Percentiles rank a stretch among this genome's conserved stretches.
Conservation (phyloP, 495 filamentous ascomycete species). For the Xylaria castorea region DNA sequence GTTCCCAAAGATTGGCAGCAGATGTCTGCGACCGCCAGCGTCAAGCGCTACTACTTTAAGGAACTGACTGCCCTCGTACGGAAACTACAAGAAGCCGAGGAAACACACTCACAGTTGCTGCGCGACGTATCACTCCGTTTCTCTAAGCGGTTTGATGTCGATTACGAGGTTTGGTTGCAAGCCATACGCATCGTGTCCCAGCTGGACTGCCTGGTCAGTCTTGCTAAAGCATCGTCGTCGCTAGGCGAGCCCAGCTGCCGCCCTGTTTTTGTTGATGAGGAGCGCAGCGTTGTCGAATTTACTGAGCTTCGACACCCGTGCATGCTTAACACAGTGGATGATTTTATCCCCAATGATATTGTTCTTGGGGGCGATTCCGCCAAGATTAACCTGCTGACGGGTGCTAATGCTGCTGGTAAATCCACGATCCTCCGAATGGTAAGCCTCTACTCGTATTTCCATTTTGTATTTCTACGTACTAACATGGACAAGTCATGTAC, state of each 20-base stretch:
- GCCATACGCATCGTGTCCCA: conserved; percentile 88
- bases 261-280: conserved; percentile 81
- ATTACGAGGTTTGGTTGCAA: conserved; percentile 86
- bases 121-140: conserved; percentile 86
- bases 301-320: conserved; percentile 93
- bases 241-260: conserved; percentile 89
- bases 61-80: conserved; percentile 83
- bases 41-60: conserved; percentile 94
- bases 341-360: conserved; percentile 98
- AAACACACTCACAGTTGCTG: conserved; percentile 90
- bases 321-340: conserved; percentile 82
- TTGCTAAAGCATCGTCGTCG: conserved; percentile 84
- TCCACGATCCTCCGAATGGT: conserved; percentile 98
- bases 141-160: conserved; percentile 84
- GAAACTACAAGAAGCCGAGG: conserved; percentile 88
- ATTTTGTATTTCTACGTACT: conserved; percentile 26
- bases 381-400: conserved; percentile 92
- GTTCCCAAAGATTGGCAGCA: conserved; percentile 91
- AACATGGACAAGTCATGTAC: conserved; percentile 67
- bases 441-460: conserved; percentile 38
- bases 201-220: conserved; percentile 91
- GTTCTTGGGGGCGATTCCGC: conserved; percentile 78
- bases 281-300: conserved; percentile 87
- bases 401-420: conserved; percentile 97
- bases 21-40: conserved; percentile 89